A percentile compares a stretch with the other conserved stretches of the same genome.
Evolutionary conservation across 345 rosid genomes (phyloP).

Genomic region (Clausena lansium): DNA sequence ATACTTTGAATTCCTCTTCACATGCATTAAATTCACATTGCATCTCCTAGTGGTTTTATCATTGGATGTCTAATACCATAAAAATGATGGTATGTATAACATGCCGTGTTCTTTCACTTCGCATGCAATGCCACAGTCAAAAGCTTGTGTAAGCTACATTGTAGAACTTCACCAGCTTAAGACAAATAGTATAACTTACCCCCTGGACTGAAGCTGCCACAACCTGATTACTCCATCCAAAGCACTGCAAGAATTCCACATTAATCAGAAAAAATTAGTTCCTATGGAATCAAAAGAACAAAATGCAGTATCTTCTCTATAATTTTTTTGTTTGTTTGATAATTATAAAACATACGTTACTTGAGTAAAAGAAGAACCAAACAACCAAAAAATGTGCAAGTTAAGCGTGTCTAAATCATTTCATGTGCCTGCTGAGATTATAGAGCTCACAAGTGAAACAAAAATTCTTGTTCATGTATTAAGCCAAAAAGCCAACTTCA

Average conservation of each 20-base stretch:
- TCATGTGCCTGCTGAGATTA: neutral
- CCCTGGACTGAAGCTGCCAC: slow-evolving; percentile 56
- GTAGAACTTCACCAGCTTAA: neutral
- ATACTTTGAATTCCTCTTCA: slow-evolving; percentile 4
- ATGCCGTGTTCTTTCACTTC: neutral
- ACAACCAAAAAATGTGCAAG: neutral
- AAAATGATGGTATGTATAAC: neutral
- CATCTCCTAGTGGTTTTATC: neutral
- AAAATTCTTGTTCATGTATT: neutral
- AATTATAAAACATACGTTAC: neutral
- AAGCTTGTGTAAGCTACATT: neutral
- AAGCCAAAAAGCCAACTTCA: slow-evolving; percentile 2
- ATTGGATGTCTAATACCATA: neutral
- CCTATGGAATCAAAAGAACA: neutral
- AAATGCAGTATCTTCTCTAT: neutral
- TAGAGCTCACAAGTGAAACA: neutral
- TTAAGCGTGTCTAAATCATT: neutral
- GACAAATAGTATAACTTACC: slow-evolving; percentile 28
- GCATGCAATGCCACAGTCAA: neutral
- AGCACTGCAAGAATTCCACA: slow-evolving; percentile 37
- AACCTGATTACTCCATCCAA: slow-evolving; percentile 54
- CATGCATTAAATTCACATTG: neutral
- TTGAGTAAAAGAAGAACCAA: neutral
- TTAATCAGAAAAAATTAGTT: slow-evolving; percentile 22
- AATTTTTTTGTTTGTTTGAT: neutral